phyloP scores from a whole-genome alignment of 768 basidiomycete species.

The Terana coerulea region DNA sequence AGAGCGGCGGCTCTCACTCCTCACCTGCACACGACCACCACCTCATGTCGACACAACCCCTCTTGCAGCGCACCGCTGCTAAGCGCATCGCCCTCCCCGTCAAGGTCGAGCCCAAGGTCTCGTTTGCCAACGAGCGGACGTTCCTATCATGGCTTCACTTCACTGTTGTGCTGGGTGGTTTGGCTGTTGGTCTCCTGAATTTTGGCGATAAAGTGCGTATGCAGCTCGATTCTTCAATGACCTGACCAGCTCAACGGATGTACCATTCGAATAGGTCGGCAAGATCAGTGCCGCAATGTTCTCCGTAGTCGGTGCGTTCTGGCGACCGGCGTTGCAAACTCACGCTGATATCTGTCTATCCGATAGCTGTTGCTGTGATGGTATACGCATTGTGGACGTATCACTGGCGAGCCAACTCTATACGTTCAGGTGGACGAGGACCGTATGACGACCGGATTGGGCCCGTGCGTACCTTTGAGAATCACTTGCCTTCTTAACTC shows the following conservation, averaged over 20 bases:
- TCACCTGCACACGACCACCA: slow-evolving; percentile 41
- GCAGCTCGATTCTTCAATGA: neutral
- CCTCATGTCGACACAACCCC: slow-evolving; percentile 93
- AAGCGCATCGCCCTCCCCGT: slow-evolving; percentile 98
- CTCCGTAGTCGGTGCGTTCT: slow-evolving; percentile 80
- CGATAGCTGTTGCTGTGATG: slow-evolving; percentile 93
- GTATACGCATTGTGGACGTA: slow-evolving; percentile 92
- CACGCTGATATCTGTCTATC: neutral
- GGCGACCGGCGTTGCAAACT: neutral
- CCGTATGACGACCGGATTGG: slow-evolving; percentile 97
- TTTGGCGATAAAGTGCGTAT: slow-evolving; percentile 87
- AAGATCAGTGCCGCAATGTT: slow-evolving; percentile 97
- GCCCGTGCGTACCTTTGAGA: slow-evolving; percentile 71
- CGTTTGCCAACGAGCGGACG: slow-evolving; percentile 92
- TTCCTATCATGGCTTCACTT: slow-evolving; percentile 99
- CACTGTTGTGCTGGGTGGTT: slow-evolving; percentile 94
- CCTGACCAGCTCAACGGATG: neutral
- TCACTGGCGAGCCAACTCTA: slow-evolving; percentile 94
- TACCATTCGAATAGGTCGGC: slow-evolving; percentile 70
- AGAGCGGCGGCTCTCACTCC: neutral
- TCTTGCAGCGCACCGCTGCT: slow-evolving; percentile 87
- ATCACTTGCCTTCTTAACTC: slow-evolving; percentile 15
- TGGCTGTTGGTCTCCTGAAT: slow-evolving; percentile 93
- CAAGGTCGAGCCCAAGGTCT: slow-evolving; percentile 91
- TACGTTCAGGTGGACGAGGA: slow-evolving; percentile 85